phyloP scores from a whole-genome alignment of 2,329 filamentous ascomycete species.

The Aspergillus brasiliensis region DNA sequence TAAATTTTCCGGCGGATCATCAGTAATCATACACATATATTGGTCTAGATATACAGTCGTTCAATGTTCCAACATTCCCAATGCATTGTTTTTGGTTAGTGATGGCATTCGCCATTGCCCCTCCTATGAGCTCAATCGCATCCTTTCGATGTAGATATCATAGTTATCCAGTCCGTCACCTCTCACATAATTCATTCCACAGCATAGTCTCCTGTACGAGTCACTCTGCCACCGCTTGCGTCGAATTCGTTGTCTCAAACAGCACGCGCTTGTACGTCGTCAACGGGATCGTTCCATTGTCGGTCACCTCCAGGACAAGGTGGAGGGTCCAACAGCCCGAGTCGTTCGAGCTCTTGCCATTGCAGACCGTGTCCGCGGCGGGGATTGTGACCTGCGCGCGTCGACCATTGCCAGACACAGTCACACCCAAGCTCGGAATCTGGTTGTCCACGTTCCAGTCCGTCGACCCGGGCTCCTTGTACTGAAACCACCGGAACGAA shows the following conservation, averaged over 20 bases:
- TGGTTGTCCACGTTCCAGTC: conserved; percentile 20
- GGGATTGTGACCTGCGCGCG: conserved; percentile 22
- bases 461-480: conserved; percentile 21
- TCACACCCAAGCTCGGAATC: conserved; percentile 18
- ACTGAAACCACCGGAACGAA: conserved; percentile 28
- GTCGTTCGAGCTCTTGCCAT: conserved; percentile 12
- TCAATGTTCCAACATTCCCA: too few species aligned
- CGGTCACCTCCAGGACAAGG: conserved; percentile 25
- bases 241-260: conserved; percentile 23
- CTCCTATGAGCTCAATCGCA: too few species aligned
- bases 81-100: too few species aligned
- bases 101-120: too few species aligned
- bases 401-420: conserved; percentile 12
- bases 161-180: too few species aligned
- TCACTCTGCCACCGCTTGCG: background rate
- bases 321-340: conserved; percentile 22
- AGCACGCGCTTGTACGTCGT: conserved; percentile 26
- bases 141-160: too few species aligned
- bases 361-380: conserved; percentile 20
- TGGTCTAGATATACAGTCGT: too few species aligned
- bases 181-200: too few species aligned
- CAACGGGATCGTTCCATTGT: conserved; percentile 21
- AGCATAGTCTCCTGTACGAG: too few species aligned
- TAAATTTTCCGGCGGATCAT: too few species aligned
- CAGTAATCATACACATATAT: too few species aligned